Conservation (phyloP, 2,329 filamentous ascomycete genomes). For the Thelonectria discophora region DNA sequence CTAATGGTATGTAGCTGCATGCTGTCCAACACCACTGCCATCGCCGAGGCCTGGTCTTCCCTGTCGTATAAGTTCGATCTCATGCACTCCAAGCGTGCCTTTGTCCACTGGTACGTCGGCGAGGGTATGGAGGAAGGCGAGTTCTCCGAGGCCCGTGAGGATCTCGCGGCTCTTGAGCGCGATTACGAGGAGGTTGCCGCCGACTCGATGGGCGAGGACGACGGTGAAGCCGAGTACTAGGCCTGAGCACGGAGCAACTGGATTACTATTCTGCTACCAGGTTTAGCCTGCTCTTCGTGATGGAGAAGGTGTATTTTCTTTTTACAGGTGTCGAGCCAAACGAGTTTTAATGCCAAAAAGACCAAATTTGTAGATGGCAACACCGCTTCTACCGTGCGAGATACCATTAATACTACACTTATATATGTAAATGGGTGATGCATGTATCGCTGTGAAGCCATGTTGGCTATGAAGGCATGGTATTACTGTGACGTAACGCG, state of each 20-base stretch:
- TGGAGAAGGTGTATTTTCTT: conserved; percentile 51
- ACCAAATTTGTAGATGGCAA: conserved; percentile 45
- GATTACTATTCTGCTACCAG: conserved; percentile 37
- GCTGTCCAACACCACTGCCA: conserved; percentile 79
- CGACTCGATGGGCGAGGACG: conserved; percentile 70
- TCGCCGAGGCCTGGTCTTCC: conserved; percentile 81
- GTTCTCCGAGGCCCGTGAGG: conserved; percentile 87
- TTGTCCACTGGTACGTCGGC: conserved; percentile 83
- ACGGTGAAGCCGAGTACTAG: conserved; percentile 83
- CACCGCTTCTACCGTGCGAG: not conserved
- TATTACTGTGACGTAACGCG: too few species aligned
- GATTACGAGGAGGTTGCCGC: conserved; percentile 87
- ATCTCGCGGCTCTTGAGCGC: conserved; percentile 84
- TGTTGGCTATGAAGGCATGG: too few species aligned
- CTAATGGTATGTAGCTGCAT: conserved; percentile 89
- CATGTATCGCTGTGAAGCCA: too few species aligned
- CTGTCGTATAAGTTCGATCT: conserved; percentile 79
- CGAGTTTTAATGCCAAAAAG: conserved; percentile 51
- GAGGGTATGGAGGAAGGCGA: conserved; percentile 95
- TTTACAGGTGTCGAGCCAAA: conserved; percentile 47
- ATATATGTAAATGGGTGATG: too few species aligned
- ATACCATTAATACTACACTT: too few species aligned
- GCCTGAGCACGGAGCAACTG: conserved; percentile 34
- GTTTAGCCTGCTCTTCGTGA: conserved; percentile 44
- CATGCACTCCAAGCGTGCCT: conserved; percentile 81